Percentiles rank a stretch among this genome's conserved stretches.
Conservation (phyloP, 805 yeast species). For the Yarrowia keelungensis region DNA sequence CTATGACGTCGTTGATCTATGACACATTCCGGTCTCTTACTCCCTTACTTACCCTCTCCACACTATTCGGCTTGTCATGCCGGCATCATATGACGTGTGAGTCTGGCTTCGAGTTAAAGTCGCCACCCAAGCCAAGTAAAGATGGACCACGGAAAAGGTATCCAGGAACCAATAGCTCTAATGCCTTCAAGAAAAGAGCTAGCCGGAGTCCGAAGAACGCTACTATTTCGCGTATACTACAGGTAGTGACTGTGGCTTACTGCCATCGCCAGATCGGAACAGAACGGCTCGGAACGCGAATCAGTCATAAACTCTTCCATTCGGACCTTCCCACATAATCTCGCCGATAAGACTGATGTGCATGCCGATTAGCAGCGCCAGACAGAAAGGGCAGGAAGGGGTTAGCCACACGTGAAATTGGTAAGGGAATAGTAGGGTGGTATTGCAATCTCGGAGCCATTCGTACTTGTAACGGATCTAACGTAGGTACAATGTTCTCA, state of each 20-base stretch:
- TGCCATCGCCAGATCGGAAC: background rate
- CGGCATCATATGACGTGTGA: conserved; percentile 15
- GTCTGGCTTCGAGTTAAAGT: conserved; percentile 1
- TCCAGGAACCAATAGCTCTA: too few relatives aligned
- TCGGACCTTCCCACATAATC: conserved; percentile 7
- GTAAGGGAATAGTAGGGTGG: too few relatives aligned
- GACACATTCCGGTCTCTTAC: background rate
- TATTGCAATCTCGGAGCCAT: background rate
- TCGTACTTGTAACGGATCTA: too few relatives aligned
- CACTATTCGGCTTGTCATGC: background rate
- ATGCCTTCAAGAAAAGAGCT: too few relatives aligned
- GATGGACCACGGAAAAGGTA: background rate
- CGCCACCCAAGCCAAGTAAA: background rate
- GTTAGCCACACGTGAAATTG: conserved; percentile 28
- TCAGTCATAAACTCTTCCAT: background rate
- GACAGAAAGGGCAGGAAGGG: background rate
- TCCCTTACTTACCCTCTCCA: conserved; percentile 6
- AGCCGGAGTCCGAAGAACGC: background rate
- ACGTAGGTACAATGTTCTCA: too few relatives aligned
- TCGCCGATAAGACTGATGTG: conserved; percentile 20
- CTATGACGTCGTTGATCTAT: background rate
- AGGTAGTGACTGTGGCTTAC: background rate
- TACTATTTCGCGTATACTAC: background rate
- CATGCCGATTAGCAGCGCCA: conserved; percentile 8
- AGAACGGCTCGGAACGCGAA: conserved; percentile 3